Conservation (phyloP, 2,329 filamentous ascomycete genomes). For the Dactylellina sp. region DNA sequence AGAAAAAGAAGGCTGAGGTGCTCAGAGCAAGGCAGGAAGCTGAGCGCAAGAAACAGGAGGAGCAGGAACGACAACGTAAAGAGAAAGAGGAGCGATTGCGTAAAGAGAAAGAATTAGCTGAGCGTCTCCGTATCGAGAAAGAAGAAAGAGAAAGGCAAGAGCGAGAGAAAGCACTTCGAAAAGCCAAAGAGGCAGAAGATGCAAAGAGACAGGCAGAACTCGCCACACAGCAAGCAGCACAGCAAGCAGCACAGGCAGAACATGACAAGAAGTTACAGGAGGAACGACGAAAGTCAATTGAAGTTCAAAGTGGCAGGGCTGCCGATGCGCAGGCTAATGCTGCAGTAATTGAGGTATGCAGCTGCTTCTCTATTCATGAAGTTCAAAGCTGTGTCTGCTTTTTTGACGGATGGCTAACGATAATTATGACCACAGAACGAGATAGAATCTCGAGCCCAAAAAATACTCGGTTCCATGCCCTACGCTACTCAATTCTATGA, state of each 20-base stretch:
- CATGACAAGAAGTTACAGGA: neutral
- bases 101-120: neutral
- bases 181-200: constrained; percentile 14
- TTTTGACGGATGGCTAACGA: no score
- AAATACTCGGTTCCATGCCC: constrained; percentile 26
- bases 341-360: constrained; percentile 22
- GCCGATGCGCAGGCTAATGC: neutral
- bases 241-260: no score
- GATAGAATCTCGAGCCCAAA: constrained; percentile 16
- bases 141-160: constrained; percentile 2
- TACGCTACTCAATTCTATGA: constrained; percentile 19
- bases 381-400: neutral
- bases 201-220: neutral
- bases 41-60: constrained; percentile 20
- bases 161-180: constrained; percentile 6
- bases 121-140: constrained; percentile 1
- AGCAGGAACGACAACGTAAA: constrained; percentile 14
- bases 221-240: constrained; percentile 1
- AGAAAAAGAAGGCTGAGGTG: constrained; percentile 24
- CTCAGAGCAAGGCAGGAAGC: constrained; percentile 13
- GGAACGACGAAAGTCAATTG: constrained; percentile 1
- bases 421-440: constrained; percentile 1
- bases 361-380: neutral
- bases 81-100: constrained; percentile 16
- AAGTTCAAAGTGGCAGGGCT: neutral